Evolutionary conservation across 2,329 filamentous ascomycete species (phyloP).

Genomic region (Trichoderma afroharzianum): DNA sequence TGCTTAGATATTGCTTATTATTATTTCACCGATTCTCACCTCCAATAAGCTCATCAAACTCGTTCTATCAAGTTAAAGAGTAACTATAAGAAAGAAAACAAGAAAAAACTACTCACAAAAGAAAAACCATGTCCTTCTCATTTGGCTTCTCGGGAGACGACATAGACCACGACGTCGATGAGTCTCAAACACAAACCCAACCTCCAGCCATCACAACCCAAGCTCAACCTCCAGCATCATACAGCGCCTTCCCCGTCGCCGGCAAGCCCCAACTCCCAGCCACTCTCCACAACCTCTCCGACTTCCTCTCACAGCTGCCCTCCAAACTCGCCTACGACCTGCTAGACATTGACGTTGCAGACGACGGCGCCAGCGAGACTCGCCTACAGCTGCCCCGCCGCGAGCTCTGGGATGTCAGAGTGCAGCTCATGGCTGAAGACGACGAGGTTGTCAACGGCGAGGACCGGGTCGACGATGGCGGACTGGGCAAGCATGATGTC

Average conservation of each 20-base stretch:
- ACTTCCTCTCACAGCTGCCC: conserved; percentile 58
- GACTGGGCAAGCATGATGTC: conserved; percentile 67
- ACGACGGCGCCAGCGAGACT: conserved; percentile 35
- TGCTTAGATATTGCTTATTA: not conserved
- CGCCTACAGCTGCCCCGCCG: conserved; percentile 61
- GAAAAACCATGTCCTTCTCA: conserved; percentile 47
- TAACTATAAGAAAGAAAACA: not conserved
- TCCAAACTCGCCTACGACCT: conserved; percentile 69
- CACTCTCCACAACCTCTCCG: conserved; percentile 46
- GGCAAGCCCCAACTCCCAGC: conserved; percentile 58
- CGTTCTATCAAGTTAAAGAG: not conserved
- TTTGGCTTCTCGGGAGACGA: conserved; percentile 63
- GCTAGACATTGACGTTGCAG: conserved; percentile 56
- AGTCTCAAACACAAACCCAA: conserved; percentile 28
- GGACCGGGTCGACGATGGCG: conserved; percentile 34
- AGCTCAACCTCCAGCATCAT: conserved; percentile 23
- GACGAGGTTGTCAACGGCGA: conserved; percentile 38
- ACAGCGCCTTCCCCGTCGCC: conserved; percentile 57
- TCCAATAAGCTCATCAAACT: too few relatives aligned
- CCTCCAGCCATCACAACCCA: conserved; percentile 19
- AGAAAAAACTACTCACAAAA: too few relatives aligned
- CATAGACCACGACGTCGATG: conserved; percentile 47
- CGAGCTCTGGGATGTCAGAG: conserved; percentile 76
- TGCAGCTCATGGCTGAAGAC: conserved; percentile 76
- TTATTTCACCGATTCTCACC: not conserved